Conservation (phyloP, 306 rosid species). For the Lagenaria siceraria region DNA sequence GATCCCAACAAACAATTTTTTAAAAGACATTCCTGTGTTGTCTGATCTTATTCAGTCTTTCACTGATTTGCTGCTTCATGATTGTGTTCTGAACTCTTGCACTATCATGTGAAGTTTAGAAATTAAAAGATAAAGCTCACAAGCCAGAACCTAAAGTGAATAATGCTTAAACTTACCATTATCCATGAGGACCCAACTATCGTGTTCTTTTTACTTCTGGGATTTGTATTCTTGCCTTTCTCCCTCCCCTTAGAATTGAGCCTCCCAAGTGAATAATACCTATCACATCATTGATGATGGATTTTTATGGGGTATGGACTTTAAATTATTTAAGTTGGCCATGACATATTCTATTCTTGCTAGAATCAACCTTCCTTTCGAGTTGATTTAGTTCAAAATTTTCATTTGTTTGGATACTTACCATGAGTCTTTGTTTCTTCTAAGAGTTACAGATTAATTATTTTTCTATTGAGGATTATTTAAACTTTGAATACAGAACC, state of each 20-base stretch:
- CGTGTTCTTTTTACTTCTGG: neutral
- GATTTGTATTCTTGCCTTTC: neutral
- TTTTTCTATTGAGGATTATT: neutral
- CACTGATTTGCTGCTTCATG: neutral
- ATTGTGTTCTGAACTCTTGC: neutral
- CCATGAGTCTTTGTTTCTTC: neutral
- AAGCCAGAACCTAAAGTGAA: neutral
- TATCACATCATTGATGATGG: neutral
- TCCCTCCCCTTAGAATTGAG: neutral
- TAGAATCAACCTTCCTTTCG: neutral
- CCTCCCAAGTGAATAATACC: neutral
- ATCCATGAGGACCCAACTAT: neutral
- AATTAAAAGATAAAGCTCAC: neutral
- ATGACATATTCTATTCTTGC: neutral
- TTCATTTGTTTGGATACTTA: neutral
- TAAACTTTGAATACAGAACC: neutral
- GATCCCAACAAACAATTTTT: neutral
- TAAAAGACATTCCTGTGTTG: neutral
- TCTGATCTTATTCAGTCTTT: neutral
- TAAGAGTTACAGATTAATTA: neutral
- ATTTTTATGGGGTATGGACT: neutral
- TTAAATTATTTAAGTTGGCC: neutral
- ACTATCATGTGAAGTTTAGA: neutral
- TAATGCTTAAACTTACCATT: neutral
- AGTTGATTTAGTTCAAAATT: neutral